A percentile compares a stretch with the other conserved stretches of the same genome.
phyloP scores from a whole-genome alignment of 805 yeast genomes.

The Ogataea ganodermae region DNA sequence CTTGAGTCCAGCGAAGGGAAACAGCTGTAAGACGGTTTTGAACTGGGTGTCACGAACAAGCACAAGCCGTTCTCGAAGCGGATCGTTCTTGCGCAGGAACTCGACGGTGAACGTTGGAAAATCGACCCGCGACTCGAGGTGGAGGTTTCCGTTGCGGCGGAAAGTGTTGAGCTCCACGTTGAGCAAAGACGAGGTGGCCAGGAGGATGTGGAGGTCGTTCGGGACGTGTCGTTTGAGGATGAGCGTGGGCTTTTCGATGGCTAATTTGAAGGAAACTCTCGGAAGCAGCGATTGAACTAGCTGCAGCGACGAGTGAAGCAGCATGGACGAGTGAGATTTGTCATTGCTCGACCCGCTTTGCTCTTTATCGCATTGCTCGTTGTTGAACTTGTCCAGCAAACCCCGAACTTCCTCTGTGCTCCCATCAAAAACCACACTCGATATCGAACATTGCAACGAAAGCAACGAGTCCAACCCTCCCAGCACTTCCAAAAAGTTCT shows the following conservation, averaged over 20 bases:
- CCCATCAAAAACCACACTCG: slow-evolving; percentile 48
- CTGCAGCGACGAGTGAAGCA: not conserved
- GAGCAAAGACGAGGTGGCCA: slow-evolving; percentile 26
- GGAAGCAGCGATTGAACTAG: slow-evolving; percentile 27
- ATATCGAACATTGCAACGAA: slow-evolving; percentile 40
- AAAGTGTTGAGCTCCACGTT: slow-evolving; percentile 20
- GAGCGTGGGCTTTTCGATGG: slow-evolving; percentile 32
- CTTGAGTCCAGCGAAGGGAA: slow-evolving; percentile 21
- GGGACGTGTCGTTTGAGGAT: slow-evolving; percentile 22
- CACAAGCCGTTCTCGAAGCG: slow-evolving; percentile 6
- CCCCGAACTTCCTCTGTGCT: slow-evolving; percentile 42
- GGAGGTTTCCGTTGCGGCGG: slow-evolving; percentile 6
- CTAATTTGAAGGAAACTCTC: slow-evolving; percentile 23
- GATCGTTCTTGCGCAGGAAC: slow-evolving; percentile 21
- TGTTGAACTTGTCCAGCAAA: slow-evolving; percentile 22
- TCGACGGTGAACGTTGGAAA: slow-evolving; percentile 23
- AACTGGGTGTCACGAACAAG: slow-evolving; percentile 21
- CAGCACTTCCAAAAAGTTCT: not conserved
- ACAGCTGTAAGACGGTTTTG: slow-evolving; percentile 28
- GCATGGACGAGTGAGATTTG: too few relatives aligned
- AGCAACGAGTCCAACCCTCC: slow-evolving; percentile 35
- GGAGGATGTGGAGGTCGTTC: slow-evolving; percentile 22
- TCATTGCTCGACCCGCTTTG: not conserved
- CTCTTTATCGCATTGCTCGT: not conserved
- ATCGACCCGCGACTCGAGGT: slow-evolving; percentile 20